Conservation (phyloP, 345 rosid species). For the Ceriops decandra region DNA sequence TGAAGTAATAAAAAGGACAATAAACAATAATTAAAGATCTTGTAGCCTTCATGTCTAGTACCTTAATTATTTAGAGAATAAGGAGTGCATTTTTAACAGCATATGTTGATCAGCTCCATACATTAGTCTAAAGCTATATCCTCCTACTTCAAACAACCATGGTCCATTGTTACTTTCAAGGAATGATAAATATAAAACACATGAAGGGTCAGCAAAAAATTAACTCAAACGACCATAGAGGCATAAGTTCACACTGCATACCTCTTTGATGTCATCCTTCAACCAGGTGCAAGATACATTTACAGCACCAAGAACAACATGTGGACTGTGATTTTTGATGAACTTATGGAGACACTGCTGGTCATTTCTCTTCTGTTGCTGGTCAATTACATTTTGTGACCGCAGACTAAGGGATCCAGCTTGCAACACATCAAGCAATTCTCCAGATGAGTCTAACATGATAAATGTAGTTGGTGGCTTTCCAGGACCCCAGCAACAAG, state of each 20-base stretch:
- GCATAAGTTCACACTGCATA: constrained; percentile 11
- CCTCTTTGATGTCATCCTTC: constrained; percentile 97
- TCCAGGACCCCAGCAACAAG: constrained; percentile 99
- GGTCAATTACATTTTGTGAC: constrained; percentile 81
- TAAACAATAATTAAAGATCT: no score
- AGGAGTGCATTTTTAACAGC: no score
- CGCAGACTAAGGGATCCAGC: constrained; percentile 73
- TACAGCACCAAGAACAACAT: constrained; percentile 91
- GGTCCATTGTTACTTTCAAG: no score
- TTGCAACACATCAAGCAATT: constrained; percentile 86
- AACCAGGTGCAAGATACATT: constrained; percentile 76
- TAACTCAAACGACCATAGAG: no score
- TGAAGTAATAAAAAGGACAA: no score
- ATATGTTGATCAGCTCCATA: no score
- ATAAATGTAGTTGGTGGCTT: constrained; percentile 92
- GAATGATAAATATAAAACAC: no score
- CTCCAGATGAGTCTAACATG: constrained; percentile 94
- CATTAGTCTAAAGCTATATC: no score
- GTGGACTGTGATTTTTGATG: constrained; percentile 93
- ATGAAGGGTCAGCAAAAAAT: no score
- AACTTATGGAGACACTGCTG: constrained; percentile 86
- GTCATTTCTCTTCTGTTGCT: constrained; percentile 89
- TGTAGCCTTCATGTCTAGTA: no score
- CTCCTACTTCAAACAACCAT: no score
- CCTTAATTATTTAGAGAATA: no score